A percentile compares a stretch with the other conserved stretches of the same genome.
Conservation (phyloP, 2,329 filamentous ascomycete species). For the Neofusicoccum kwambonambiense region DNA sequence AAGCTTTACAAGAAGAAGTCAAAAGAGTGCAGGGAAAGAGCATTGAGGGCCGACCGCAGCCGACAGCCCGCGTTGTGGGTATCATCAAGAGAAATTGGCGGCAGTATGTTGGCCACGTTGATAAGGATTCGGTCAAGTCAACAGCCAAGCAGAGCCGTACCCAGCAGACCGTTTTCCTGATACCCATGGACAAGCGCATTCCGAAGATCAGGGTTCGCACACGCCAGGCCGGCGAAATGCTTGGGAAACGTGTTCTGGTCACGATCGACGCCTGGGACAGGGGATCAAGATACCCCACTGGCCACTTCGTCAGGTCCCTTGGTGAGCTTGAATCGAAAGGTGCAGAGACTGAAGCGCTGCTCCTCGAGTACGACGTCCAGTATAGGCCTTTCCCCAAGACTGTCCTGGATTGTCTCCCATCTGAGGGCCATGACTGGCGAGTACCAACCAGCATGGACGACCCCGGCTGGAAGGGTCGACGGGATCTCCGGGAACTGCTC, state of each 20-base stretch:
- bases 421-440: constrained; percentile 90
- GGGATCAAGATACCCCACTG: constrained; percentile 86
- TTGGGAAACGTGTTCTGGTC: constrained; percentile 88
- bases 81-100: constrained; percentile 95
- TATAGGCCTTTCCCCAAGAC: constrained; percentile 96
- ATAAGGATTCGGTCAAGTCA: constrained; percentile 77
- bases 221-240: constrained; percentile 79
- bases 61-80: constrained; percentile 88
- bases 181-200: constrained; percentile 97
- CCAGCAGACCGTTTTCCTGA: constrained; percentile 89
- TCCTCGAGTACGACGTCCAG: constrained; percentile 95
- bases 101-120: constrained; percentile 95
- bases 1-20: constrained; percentile 86
- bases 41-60: constrained; percentile 76
- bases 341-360: constrained; percentile 92
- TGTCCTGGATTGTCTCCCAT: constrained; percentile 87
- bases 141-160: constrained; percentile 73
- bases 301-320: constrained; percentile 89
- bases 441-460: constrained; percentile 79
- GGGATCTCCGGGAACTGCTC: constrained; percentile 79
- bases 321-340: constrained; percentile 94
- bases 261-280: constrained; percentile 95
- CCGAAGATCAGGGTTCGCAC: constrained; percentile 94
- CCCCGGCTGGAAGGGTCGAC: constrained; percentile 80
- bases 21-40: constrained; percentile 77